These are phyloP conservation scores for Kazachstania martiniae DNA, from an alignment of 805 yeast genomes.

Conservation along the genomic window DNA sequence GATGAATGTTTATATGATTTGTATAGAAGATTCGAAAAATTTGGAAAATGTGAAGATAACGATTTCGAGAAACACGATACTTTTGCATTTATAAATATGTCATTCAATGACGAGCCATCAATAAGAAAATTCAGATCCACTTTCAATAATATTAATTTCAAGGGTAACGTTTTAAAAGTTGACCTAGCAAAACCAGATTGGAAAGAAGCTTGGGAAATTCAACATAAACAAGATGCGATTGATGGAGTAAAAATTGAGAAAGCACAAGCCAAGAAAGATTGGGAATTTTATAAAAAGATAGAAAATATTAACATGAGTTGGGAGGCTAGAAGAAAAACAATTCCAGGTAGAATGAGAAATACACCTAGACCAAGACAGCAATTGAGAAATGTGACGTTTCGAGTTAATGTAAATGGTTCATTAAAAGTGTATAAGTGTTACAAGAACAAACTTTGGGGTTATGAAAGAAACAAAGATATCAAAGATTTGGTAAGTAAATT, in stretches of 20 bases:
- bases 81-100: conserved; percentile 61
- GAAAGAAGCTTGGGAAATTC: conserved; percentile 36
- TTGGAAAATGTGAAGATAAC: conserved; percentile 42
- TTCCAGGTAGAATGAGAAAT: conserved; percentile 52
- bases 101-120: conserved; percentile 31
- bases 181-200: conserved; percentile 52
- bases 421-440: conserved; percentile 46
- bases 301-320: conserved; percentile 31
- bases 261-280: conserved; percentile 30
- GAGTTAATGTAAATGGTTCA: conserved; percentile 50
- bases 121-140: conserved; percentile 42
- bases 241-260: conserved; percentile 19
- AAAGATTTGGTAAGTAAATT: conserved; percentile 56
- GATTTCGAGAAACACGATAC: conserved; percentile 42
- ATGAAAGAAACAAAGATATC: conserved; percentile 52
- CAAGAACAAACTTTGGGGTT: conserved; percentile 87
- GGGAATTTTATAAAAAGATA: conserved; percentile 29
- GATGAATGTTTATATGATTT: conserved; percentile 32
- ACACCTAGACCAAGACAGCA: conserved; percentile 36
- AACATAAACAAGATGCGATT: conserved; percentile 32
- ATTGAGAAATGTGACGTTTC: conserved; percentile 42
- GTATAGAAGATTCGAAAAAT: conserved; percentile 44
- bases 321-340: conserved; percentile 33
- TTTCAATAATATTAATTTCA: conserved; percentile 62
- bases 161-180: conserved; percentile 57